Conservation (phyloP, 2,329 filamentous ascomycete species). For the Cryphonectria parasitica region DNA sequence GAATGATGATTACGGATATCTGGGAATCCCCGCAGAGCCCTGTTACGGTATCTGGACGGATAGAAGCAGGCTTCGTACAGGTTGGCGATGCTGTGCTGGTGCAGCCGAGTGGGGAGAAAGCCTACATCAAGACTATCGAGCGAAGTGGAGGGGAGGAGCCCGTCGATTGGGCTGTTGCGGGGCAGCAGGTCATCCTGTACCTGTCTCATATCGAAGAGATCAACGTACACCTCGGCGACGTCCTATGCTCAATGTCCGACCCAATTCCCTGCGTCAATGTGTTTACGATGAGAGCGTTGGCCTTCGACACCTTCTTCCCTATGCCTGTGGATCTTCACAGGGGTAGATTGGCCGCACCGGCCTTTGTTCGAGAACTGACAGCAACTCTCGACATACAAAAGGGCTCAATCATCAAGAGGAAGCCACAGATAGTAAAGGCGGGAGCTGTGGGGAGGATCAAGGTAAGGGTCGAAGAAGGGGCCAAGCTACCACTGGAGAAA, state of each 20-base stretch:
- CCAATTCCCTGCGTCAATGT: constrained; percentile 72
- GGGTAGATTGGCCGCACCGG: constrained; percentile 79
- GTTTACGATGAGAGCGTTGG: constrained; percentile 83
- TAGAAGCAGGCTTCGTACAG: constrained; percentile 84
- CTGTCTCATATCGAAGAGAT: constrained; percentile 82
- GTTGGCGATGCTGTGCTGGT: constrained; percentile 78
- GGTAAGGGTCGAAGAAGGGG: constrained; percentile 66
- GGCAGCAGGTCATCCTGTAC: constrained; percentile 85
- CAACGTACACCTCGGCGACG: constrained; percentile 82
- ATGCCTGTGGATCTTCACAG: constrained; percentile 89
- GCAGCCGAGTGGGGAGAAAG: constrained; percentile 81
- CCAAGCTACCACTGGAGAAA: constrained; percentile 77
- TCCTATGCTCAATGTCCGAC: constrained; percentile 72
- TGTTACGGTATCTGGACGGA: constrained; percentile 81
- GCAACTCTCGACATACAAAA: constrained; percentile 79
- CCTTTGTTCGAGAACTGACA: constrained; percentile 71
- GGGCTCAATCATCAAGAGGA: constrained; percentile 78
- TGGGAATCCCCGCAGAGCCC: constrained; percentile 82
- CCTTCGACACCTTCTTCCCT: constrained; percentile 87
- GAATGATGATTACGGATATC: constrained; percentile 86
- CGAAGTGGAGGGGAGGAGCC: constrained; percentile 64
- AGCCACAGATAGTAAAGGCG: constrained; percentile 80
- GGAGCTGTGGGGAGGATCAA: constrained; percentile 76
- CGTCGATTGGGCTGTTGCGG: constrained; percentile 88
- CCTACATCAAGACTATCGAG: constrained; percentile 80